These are phyloP conservation scores for Parmelia sp. DNA, from an alignment of 495 filamentous ascomycete species.

Conservation along the genomic window DNA sequence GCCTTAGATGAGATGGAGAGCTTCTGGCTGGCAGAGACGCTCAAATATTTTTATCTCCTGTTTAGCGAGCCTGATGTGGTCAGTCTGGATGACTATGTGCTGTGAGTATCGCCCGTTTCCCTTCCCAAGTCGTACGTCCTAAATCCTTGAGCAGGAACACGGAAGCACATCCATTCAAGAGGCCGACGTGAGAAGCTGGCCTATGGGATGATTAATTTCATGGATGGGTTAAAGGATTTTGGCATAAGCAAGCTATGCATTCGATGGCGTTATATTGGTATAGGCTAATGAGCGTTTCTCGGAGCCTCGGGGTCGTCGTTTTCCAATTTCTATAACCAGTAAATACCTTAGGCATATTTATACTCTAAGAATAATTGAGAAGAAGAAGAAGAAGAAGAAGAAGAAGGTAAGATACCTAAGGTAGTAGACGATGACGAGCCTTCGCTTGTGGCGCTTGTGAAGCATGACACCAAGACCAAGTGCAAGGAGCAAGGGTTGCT, in stretches of 20 bases:
- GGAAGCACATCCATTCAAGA: slow-evolving; percentile 51
- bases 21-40: slow-evolving; percentile 68
- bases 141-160: slow-evolving; percentile 38
- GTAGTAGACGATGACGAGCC: too few species aligned
- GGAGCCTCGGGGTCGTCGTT: neutral
- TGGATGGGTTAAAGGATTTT: neutral
- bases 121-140: slow-evolving; percentile 11
- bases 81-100: slow-evolving; percentile 77
- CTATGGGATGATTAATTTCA: neutral
- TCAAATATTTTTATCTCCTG: slow-evolving; percentile 77
- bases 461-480: too few species aligned
- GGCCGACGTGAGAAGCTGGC: slow-evolving; percentile 29
- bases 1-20: slow-evolving; percentile 46
- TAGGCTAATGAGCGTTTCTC: neutral
- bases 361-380: neutral
- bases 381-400: too few species aligned
- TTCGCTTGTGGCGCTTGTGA: neutral
- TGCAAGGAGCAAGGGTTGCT: too few species aligned
- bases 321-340: neutral
- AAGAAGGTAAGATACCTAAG: too few species aligned
- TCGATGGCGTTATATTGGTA: slow-evolving; percentile 2
- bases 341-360: neutral
- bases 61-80: slow-evolving; percentile 66
- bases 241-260: slow-evolving; percentile 8
- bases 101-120: slow-evolving; percentile 42